Evolutionary conservation across 2,329 filamentous ascomycete genomes (phyloP).

Genomic region (Epichloe hybrida): DNA sequence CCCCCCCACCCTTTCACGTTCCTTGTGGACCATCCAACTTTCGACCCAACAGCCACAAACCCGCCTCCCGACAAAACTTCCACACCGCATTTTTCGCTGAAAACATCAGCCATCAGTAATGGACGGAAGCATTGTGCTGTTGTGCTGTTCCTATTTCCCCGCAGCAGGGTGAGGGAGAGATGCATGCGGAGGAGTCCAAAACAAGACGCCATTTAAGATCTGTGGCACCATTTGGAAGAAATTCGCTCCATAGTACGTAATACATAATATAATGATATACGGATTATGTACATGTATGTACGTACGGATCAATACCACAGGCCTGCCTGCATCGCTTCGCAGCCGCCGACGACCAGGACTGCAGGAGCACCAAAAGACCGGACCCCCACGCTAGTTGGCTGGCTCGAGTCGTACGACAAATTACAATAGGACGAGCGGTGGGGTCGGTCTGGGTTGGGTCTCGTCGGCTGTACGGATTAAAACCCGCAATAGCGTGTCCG

Average conservation of each 20-base stretch:
- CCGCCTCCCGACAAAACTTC: no score
- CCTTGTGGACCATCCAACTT: no score
- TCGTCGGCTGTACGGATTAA: not conserved
- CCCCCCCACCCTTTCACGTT: no score
- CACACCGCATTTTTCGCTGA: not conserved
- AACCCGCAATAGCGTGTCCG: not conserved
- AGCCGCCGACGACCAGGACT: not conserved
- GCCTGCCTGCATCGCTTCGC: not conserved
- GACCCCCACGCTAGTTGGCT: not conserved
- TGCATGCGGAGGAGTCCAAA: no score
- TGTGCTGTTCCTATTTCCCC: no score
- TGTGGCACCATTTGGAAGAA: no score
- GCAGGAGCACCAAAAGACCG: not conserved
- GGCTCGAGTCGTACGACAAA: not conserved
- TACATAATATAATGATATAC: no score
- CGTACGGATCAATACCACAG: not conserved
- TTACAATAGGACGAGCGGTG: not conserved
- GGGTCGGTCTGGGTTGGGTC: not conserved
- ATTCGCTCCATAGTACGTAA: not conserved
- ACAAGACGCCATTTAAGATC: no score
- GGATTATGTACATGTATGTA: no score
- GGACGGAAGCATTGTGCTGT: no score
- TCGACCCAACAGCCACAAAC: not conserved
- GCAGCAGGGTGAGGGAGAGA: no score
- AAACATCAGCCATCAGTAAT: no score